These are phyloP conservation scores for Cercospora citrullina DNA, from an alignment of 2,329 filamentous ascomycete genomes.

Conservation along the genomic window DNA sequence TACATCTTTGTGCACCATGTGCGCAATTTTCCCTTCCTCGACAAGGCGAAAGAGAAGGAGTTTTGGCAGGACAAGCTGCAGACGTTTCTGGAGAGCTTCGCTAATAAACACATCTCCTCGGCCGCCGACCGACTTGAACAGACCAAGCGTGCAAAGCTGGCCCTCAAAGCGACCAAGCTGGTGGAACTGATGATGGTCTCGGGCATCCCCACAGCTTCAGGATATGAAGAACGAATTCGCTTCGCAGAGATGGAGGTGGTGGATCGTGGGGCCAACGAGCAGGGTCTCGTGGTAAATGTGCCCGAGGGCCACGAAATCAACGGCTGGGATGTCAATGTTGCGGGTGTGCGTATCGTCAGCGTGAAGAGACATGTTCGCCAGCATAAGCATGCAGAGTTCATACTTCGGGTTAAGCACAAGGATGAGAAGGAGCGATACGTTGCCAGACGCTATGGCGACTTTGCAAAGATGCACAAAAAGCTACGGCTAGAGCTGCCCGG, in stretches of 20 bases:
- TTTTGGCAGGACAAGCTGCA: constrained; percentile 99
- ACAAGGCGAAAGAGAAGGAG: constrained; percentile 96
- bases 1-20: constrained; percentile 99
- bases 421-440: constrained; percentile 76
- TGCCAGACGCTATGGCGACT: constrained; percentile 85
- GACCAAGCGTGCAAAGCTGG: constrained; percentile 90
- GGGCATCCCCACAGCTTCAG: constrained; percentile 89
- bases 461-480: constrained; percentile 73
- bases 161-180: constrained; percentile 88
- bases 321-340: constrained; percentile 95
- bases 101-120: constrained; percentile 93
- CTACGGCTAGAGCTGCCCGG: constrained; percentile 84
- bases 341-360: constrained; percentile 76
- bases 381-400: constrained; percentile 91
- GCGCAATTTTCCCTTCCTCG: constrained; percentile 94
- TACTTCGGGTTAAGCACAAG: constrained; percentile 79
- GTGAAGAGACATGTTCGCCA: constrained; percentile 84
- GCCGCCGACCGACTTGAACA: constrained; percentile 95
- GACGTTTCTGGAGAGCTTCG: constrained; percentile 94
- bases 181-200: constrained; percentile 99
- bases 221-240: constrained; percentile 94
- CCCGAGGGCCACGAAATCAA: constrained; percentile 92
- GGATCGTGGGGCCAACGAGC: constrained; percentile 87
- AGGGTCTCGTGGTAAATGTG: constrained; percentile 79
- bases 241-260: constrained; percentile 98